These are phyloP conservation scores for Penicillium silybi DNA, from an alignment of 495 filamentous ascomycete genomes.

Conservation along the genomic window DNA sequence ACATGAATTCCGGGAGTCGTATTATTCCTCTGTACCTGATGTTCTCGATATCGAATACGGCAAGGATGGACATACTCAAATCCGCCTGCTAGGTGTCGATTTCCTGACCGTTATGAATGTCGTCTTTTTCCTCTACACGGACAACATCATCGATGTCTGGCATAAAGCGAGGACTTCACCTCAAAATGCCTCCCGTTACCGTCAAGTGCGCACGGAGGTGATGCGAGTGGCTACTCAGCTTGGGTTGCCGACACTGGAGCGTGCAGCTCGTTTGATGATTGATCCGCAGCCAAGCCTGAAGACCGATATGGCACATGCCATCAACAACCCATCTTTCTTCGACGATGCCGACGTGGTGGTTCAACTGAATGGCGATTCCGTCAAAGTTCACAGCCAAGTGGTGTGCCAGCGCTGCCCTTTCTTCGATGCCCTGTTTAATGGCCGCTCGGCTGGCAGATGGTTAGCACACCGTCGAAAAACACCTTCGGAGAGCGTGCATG, in stretches of 20 bases:
- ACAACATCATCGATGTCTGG: conserved; percentile 81
- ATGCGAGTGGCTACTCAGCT: conserved; percentile 73
- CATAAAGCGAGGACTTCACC: conserved; percentile 60
- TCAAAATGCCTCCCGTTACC: conserved; percentile 62
- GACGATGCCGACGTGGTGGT: conserved; percentile 71
- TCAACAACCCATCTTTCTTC: conserved; percentile 65
- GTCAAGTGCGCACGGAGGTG: conserved; percentile 73
- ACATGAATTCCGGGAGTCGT: conserved; percentile 41
- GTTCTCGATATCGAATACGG: conserved; percentile 54
- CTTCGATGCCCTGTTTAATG: conserved; percentile 84
- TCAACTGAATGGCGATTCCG: conserved; percentile 63
- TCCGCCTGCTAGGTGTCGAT: conserved; percentile 65
- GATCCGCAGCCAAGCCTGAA: conserved; percentile 59
- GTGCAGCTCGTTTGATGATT: conserved; percentile 68
- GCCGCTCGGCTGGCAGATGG: conserved; percentile 81
- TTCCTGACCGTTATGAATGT: conserved; percentile 74
- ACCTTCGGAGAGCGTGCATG: conserved; percentile 53
- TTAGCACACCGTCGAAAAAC: conserved; percentile 60
- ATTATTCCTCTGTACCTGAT: conserved; percentile 51
- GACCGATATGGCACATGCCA: conserved; percentile 61
- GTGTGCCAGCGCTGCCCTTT: conserved; percentile 86
- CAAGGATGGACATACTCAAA: conserved; percentile 43
- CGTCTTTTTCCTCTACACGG: conserved; percentile 75
- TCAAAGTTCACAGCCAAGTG: conserved; percentile 69
- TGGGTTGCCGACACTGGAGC: conserved; percentile 64